Percentiles rank a stretch among this genome's conserved stretches.
These are phyloP conservation scores for Athelia sp. DNA, from an alignment of 1,284 basidiomycete species.

Conservation along the genomic window DNA sequence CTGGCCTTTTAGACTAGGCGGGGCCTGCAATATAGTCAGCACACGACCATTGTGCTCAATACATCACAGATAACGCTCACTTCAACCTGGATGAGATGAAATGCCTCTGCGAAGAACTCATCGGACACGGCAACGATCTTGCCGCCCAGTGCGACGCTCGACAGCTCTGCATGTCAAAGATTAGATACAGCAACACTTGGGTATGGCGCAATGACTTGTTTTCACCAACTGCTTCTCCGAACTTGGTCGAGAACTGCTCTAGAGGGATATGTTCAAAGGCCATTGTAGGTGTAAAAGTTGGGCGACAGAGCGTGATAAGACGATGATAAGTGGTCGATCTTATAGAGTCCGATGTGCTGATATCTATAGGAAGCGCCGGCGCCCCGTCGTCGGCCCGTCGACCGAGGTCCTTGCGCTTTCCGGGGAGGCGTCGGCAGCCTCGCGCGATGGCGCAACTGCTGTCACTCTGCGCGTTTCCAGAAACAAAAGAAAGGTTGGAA, in stretches of 20 bases:
- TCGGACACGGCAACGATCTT: constrained; percentile 78
- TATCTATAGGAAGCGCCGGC: not conserved
- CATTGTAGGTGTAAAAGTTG: constrained; percentile 21
- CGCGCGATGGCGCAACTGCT: too few relatives aligned
- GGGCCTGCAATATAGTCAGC: constrained; percentile 44
- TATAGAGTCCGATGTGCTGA: constrained; percentile 1
- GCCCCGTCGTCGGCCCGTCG: not conserved
- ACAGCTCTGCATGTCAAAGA: constrained; percentile 71
- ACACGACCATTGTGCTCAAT: not conserved
- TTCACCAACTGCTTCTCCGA: constrained; percentile 59
- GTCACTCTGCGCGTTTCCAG: too few relatives aligned
- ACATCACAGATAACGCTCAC: constrained; percentile 41
- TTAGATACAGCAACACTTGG: not conserved
- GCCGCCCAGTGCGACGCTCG: constrained; percentile 83
- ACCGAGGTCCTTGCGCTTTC: too few relatives aligned
- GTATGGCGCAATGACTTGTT: constrained; percentile 6
- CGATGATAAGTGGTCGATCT: too few relatives aligned
- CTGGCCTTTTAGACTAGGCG: constrained; percentile 83
- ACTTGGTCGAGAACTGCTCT: constrained; percentile 45
- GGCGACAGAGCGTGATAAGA: constrained; percentile 3
- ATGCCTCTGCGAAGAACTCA: constrained; percentile 92
- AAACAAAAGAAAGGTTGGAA: too few relatives aligned
- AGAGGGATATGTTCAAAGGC: constrained; percentile 41
- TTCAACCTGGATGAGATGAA: constrained; percentile 78
- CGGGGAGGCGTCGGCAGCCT: too few relatives aligned